Evolutionary conservation across 805 yeast species (phyloP), one percentile per base, ranked within the genome.

Genomic region (Saccharomyces paradoxus): DNA sequence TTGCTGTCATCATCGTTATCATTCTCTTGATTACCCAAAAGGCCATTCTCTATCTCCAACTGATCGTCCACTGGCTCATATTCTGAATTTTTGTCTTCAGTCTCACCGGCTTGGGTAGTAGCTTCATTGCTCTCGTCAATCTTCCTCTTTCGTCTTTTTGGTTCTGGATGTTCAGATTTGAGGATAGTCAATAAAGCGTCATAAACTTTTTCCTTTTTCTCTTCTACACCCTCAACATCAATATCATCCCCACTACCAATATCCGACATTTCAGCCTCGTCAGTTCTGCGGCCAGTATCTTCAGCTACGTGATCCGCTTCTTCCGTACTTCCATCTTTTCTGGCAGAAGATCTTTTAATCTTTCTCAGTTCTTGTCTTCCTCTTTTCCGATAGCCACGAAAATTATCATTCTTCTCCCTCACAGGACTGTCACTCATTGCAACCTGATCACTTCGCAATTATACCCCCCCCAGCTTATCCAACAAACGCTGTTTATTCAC

Each of bases 161-260:
- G 53, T 53, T 51, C 65, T 22, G 69, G 65, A 57, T 76, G 78
- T 51, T 79, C 83, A 9, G 80, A 68, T 47, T 74, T 77, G 56
- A 86, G 73, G 50, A 87, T 74, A 1, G 88, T 81, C 63, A 87
- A 66, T 50, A 87, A 71, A 1, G 92, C 91, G 60, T 79, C 77
- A 67, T 87, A 86, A 0, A 86, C 87, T 62, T 75, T 73, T 2
- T 77, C 75, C 31, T 69, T 63, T 60, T 53, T 51, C 51, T 60
- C 68, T 14, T 63, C 63, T 6, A 64, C 68, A 30, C 60, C 67
- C 1, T 41, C 37, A 12, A 30, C 58, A 29, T 56, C 64, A 13
- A 57, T 62, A 7, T 47, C 57, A 3, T 41, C 55, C 10, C 49
- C 55, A 8, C 53, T 54, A 10, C 55, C 59, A 14, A 24, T 30